Conservation (phyloP, 164 flowering plant species). For the Warburgia ugandensis region DNA sequence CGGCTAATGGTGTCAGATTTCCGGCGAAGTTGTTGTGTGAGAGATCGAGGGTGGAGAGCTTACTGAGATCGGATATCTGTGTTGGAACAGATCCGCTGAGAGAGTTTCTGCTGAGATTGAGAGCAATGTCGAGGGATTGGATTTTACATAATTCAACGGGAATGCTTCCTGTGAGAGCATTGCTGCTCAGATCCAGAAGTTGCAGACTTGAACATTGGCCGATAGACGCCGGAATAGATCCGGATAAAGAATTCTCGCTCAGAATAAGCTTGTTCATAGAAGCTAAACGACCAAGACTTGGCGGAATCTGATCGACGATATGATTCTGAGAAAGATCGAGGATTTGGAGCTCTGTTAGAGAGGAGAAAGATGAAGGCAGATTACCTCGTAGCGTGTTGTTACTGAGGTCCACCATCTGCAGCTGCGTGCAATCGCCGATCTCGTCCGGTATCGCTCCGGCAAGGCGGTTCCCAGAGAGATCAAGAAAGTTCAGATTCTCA, state of each 20-base stretch:
- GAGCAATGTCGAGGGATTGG: conserved; percentile 41
- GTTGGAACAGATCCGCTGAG: conserved; percentile 40
- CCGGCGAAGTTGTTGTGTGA: conserved; percentile 52
- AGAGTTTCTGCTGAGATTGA: conserved; percentile 50
- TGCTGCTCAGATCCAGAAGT: conserved; percentile 50
- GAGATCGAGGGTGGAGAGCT: conserved; percentile 46
- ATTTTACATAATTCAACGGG: conserved; percentile 46
- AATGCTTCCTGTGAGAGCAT: conserved; percentile 32
- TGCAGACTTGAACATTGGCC: conserved; percentile 47
- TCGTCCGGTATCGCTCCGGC: conserved; percentile 39
- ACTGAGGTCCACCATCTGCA: conserved; percentile 54
- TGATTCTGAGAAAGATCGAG: conserved; percentile 49
- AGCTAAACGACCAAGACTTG: conserved; percentile 35
- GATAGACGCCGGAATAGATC: conserved; percentile 38
- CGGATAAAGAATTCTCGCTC: conserved; percentile 38
- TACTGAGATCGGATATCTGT: conserved; percentile 39
- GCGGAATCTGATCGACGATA: conserved; percentile 38
- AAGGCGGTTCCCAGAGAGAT: conserved; percentile 43
- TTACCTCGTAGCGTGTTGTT: conserved; percentile 37
- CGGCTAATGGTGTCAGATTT: conserved; percentile 27
- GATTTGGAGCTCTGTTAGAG: conserved; percentile 32
- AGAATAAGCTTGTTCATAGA: conserved; percentile 41
- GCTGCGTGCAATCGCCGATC: conserved; percentile 40
- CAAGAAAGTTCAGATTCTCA: conserved; percentile 40
- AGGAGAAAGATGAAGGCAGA: conserved; percentile 35